Evolutionary conservation across 176 grass and related monocot species (phyloP).

Genomic region (Aechmea fasciata): DNA sequence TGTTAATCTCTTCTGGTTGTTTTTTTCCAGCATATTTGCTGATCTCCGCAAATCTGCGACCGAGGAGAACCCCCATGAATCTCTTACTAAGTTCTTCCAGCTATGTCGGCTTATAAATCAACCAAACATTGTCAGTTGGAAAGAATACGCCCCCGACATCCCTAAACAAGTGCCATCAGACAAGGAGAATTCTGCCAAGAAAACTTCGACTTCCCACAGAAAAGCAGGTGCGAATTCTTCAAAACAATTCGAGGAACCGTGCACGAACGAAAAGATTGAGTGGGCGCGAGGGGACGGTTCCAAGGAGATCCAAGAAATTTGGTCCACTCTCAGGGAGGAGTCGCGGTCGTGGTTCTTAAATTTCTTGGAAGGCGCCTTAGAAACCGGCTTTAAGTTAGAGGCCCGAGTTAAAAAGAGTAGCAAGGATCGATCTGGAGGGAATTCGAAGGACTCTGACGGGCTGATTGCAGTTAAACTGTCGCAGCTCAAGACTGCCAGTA

Average conservation of each 20-base stretch:
- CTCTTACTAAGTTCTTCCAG: constrained; percentile 80
- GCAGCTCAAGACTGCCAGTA: constrained; percentile 79
- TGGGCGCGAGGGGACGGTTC: constrained; percentile 84
- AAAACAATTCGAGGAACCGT: constrained; percentile 37
- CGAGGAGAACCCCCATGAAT: constrained; percentile 45
- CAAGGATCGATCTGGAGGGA: constrained; percentile 34
- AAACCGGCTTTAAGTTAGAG: constrained; percentile 59
- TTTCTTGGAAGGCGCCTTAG: constrained; percentile 65
- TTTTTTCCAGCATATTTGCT: constrained; percentile 62
- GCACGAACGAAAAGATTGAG: constrained; percentile 44
- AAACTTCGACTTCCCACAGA: constrained; percentile 32
- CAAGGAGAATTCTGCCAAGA: constrained; percentile 55
- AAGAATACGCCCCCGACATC: constrained; percentile 29
- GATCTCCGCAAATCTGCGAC: constrained; percentile 51
- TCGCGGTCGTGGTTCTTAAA: constrained; percentile 72
- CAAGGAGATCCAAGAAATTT: constrained; percentile 82
- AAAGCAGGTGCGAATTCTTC: constrained; percentile 23
- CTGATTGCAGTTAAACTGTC: constrained; percentile 68
- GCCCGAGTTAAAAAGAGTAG: constrained; percentile 22
- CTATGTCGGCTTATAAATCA: constrained; percentile 66
- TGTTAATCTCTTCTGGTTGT: neutral
- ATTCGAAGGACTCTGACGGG: constrained; percentile 52
- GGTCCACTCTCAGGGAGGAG: constrained; percentile 48
- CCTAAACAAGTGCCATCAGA: constrained; percentile 34
- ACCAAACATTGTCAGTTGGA: constrained; percentile 44